Conservation (phyloP, 1,139 yeast genomes). For the Geotrichum carabidarum region DNA sequence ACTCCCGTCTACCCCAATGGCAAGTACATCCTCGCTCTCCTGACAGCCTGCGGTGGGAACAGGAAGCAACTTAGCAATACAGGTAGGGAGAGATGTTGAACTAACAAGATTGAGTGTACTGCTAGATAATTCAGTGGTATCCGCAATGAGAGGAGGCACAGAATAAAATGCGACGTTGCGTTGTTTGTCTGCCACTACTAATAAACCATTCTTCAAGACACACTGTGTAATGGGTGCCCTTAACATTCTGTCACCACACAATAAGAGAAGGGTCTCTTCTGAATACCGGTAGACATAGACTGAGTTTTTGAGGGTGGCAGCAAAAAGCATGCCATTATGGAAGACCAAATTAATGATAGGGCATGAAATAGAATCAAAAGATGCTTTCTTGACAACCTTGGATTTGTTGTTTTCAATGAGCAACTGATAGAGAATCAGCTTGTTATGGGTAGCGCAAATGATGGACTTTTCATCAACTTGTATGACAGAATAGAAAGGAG, state of each 20-base stretch:
- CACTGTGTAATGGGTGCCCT: conserved; percentile 17
- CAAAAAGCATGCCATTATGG: conserved; percentile 4
- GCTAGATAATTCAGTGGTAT: background rate
- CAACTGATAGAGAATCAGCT: conserved; percentile 5
- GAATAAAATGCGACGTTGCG: conserved; percentile 6
- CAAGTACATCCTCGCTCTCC: background rate
- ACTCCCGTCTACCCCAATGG: conserved; percentile 23
- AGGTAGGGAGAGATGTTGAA: conserved; percentile 4
- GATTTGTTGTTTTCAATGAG: conserved; percentile 4
- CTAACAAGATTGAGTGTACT: conserved; percentile 6
- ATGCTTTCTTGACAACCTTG: conserved; percentile 8
- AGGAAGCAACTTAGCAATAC: conserved; percentile 7
- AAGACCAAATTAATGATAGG: background rate
- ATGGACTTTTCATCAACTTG: conserved; percentile 16
- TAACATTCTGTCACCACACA: conserved; percentile 26
- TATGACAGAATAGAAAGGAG: conserved; percentile 7
- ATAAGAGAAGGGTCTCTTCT: background rate
- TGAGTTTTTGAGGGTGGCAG: conserved; percentile 8
- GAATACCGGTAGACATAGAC: conserved; percentile 6
- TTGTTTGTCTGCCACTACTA: conserved; percentile 14
- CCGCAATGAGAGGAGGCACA: background rate
- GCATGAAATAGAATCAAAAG: background rate
- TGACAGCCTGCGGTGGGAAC: background rate
- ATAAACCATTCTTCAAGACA: conserved; percentile 2
- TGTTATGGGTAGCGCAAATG: conserved; percentile 6